These are phyloP conservation scores for Boletus sensibilis DNA, from an alignment of 768 basidiomycete genomes.

Conservation along the genomic window DNA sequence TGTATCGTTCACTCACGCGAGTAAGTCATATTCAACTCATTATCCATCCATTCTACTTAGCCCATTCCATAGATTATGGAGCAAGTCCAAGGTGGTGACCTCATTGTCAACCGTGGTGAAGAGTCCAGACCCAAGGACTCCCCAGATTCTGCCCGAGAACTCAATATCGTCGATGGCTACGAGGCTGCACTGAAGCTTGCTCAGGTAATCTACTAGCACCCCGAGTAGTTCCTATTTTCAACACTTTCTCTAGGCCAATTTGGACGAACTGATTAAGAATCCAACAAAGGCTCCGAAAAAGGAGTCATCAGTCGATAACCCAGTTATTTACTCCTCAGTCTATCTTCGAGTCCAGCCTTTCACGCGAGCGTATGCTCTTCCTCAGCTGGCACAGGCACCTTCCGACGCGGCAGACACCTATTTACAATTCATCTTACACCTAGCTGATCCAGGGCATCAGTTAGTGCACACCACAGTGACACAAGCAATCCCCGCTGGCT, in stretches of 20 bases:
- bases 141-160: slow-evolving; percentile 51
- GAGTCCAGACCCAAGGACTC: slow-evolving; percentile 68
- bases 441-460: slow-evolving; percentile 77
- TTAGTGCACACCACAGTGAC: slow-evolving; percentile 76
- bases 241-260: slow-evolving; percentile 56
- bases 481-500: slow-evolving; percentile 78
- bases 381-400: slow-evolving; percentile 28
- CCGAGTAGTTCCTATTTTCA: background rate
- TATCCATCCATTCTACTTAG: slow-evolving; percentile 5
- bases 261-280: slow-evolving; percentile 72
- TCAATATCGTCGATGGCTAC: slow-evolving; percentile 83
- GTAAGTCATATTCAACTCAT: slow-evolving; percentile 43
- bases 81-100: slow-evolving; percentile 90
- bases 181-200: slow-evolving; percentile 82
- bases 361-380: slow-evolving; percentile 53
- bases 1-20: slow-evolving; percentile 81
- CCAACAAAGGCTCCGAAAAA: slow-evolving; percentile 41
- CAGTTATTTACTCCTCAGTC: slow-evolving; percentile 83
- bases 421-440: slow-evolving; percentile 62
- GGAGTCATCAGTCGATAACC: slow-evolving; percentile 43
- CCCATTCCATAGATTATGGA: slow-evolving; percentile 70
- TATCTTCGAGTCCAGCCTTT: slow-evolving; percentile 94
- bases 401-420: slow-evolving; percentile 33
- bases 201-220: slow-evolving; percentile 49
- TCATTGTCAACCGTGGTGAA: slow-evolving; percentile 81